These are phyloP conservation scores for Elongisporangium undulatum DNA, from an alignment of 352 stramenopile species.

Conservation along the genomic window DNA sequence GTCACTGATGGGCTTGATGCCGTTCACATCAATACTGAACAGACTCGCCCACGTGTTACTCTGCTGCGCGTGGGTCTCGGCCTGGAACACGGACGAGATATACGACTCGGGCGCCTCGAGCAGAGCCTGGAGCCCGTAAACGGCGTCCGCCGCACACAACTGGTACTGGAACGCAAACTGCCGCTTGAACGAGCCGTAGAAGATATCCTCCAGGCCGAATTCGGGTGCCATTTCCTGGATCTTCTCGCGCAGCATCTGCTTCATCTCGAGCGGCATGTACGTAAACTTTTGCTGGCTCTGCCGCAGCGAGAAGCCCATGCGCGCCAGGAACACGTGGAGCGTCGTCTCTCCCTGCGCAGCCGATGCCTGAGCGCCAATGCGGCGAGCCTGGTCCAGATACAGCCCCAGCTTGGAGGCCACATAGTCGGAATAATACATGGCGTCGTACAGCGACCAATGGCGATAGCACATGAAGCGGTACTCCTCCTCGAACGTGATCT, in stretches of 20 bases:
- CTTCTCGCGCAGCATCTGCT: slow-evolving; percentile 90
- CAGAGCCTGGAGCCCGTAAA: slow-evolving; percentile 92
- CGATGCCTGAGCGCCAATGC: slow-evolving; percentile 58
- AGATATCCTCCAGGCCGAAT: slow-evolving; percentile 95
- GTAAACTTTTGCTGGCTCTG: slow-evolving; percentile 94
- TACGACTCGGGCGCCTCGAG: slow-evolving; percentile 87
- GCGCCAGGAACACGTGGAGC: slow-evolving; percentile 93
- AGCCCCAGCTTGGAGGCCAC: slow-evolving; percentile 88
- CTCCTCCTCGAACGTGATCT: slow-evolving; percentile 89
- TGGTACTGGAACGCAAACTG: slow-evolving; percentile 95
- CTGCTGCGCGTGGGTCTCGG: slow-evolving; percentile 52
- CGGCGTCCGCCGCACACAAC: slow-evolving; percentile 93
- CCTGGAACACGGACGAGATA: slow-evolving; percentile 56
- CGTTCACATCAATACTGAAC: slow-evolving; percentile 33
- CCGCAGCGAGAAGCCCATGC: slow-evolving; percentile 96
- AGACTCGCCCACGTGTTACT: slow-evolving; percentile 35
- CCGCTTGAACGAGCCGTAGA: slow-evolving; percentile 95
- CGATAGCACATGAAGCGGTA: slow-evolving; percentile 97
- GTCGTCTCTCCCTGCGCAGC: slow-evolving; percentile 54
- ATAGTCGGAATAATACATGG: slow-evolving; percentile 96
- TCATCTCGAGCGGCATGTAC: slow-evolving; percentile 94
- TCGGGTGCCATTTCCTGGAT: slow-evolving; percentile 91
- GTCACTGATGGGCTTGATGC: slow-evolving; percentile 15
- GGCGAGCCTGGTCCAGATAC: slow-evolving; percentile 60
- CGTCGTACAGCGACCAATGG: slow-evolving; percentile 93